Percentiles rank a stretch among this genome's conserved stretches.
phyloP scores from a whole-genome alignment of 352 stramenopile genomes.

The Blastocystis sp. region DNA sequence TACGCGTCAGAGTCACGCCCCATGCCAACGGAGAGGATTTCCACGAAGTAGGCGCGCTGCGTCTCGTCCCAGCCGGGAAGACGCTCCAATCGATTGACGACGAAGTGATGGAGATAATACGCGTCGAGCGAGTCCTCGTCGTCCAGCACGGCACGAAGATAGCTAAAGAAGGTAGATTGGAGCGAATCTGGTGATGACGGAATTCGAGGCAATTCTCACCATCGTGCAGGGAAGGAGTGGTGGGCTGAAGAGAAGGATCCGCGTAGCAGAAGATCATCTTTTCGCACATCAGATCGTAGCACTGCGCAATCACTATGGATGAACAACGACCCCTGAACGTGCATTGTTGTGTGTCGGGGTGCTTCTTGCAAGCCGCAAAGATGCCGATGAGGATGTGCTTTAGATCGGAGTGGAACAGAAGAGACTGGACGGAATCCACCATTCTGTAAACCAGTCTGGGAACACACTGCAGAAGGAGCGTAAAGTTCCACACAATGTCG shows the following conservation, averaged over 20 bases:
- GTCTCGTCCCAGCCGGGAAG: constrained; percentile 42
- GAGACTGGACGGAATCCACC: background rate
- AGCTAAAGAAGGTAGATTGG: constrained; percentile 37
- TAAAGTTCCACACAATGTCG: constrained; percentile 15
- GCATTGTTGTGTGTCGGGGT: constrained; percentile 6
- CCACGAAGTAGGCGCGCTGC: constrained; percentile 50
- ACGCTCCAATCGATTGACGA: constrained; percentile 1
- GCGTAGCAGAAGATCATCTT: constrained; percentile 57
- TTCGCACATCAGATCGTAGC: constrained; percentile 16
- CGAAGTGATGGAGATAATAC: constrained; percentile 8
- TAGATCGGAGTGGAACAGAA: constrained; percentile 38
- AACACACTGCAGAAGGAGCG: background rate
- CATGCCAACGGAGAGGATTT: constrained; percentile 11
- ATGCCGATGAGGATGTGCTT: constrained; percentile 20
- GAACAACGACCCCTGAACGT: background rate
- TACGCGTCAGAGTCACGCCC: background rate
- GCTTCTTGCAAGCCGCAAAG: background rate
- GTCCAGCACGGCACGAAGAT: constrained; percentile 29
- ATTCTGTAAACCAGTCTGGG: background rate
- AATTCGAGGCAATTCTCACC: background rate
- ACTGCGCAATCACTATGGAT: background rate
- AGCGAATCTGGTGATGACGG: background rate
- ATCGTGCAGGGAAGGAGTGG: constrained; percentile 17
- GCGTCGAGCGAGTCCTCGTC: constrained; percentile 42
- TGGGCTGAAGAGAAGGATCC: constrained; percentile 37